Evolutionary conservation across 2,329 filamentous ascomycete genomes (phyloP).

Genomic region (Waltergamsia citrina): DNA sequence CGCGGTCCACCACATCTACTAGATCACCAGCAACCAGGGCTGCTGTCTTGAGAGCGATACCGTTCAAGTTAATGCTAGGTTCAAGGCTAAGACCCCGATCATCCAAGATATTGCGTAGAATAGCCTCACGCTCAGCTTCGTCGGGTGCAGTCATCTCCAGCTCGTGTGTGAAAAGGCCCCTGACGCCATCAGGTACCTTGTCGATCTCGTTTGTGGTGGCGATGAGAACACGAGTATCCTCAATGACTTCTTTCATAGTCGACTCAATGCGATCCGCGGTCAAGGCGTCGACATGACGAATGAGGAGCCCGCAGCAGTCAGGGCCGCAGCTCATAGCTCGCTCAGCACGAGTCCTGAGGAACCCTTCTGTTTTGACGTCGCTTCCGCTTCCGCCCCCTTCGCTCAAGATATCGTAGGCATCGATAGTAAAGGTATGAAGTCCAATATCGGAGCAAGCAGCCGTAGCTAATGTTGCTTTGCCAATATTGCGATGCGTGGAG

Average conservation of each 20-base stretch:
- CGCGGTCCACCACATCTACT: slow-evolving; percentile 88
- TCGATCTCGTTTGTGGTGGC: slow-evolving; percentile 94
- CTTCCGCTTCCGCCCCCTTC: slow-evolving; percentile 73
- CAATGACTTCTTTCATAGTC: slow-evolving; percentile 73
- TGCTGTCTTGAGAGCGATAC: slow-evolving; percentile 88
- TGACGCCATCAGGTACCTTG: slow-evolving; percentile 82
- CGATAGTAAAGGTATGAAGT: slow-evolving; percentile 78
- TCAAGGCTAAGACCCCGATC: slow-evolving; percentile 70
- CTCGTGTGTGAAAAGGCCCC: slow-evolving; percentile 90
- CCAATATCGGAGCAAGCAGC: slow-evolving; percentile 82
- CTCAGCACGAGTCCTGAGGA: slow-evolving; percentile 79
- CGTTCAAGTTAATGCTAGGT: slow-evolving; percentile 71
- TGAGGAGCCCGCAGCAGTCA: slow-evolving; percentile 72
- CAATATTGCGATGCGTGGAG: slow-evolving; percentile 88
- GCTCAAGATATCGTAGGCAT: slow-evolving; percentile 90
- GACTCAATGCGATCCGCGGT: slow-evolving; percentile 85
- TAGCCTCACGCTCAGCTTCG: slow-evolving; percentile 83
- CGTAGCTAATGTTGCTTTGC: slow-evolving; percentile 71
- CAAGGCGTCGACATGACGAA: slow-evolving; percentile 83
- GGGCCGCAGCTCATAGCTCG: slow-evolving; percentile 81
- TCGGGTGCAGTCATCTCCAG: slow-evolving; percentile 89
- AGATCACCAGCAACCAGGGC: slow-evolving; percentile 91
- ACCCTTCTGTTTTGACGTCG: slow-evolving; percentile 90
- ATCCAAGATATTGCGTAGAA: slow-evolving; percentile 69
- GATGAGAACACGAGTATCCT: slow-evolving; percentile 73